Evolutionary conservation across 1,284 basidiomycete genomes (phyloP), one percentile per base, ranked within the genome.

Genomic region (Singerocomus rubriflavus): DNA sequence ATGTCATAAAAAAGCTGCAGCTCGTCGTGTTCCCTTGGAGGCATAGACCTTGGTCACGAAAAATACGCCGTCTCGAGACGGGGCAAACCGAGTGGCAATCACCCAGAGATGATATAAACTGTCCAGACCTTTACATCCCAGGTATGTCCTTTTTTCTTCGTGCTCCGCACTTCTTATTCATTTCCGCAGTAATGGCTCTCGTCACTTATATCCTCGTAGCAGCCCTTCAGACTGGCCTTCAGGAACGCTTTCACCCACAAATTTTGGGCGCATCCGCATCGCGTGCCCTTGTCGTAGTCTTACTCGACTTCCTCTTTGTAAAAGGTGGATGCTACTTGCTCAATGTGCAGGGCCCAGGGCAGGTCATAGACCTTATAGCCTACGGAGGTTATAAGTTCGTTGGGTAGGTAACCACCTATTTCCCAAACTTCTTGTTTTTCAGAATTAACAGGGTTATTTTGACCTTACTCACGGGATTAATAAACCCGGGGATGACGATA

Each of bases 381-480:
- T 99, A 98, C 66, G 88, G 88, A 5, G 96, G 97, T 0, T 99
- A 99, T 75, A 99, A 99, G 68, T 99, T 99, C 63, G 92, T 98
- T 40, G 93, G 93, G 91, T 93, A 57, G 17, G 79, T 66, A 6
- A 12, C 38, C 32, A 34, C 9, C 37, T 30, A 17, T 9, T 30
- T 11, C 16, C 12, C n/a, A 11, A 5, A 12, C 27, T 10, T 12
- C 16, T 32, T 5, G 7, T 21, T 33, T 17, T 25, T 56, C 41
- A 52, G 29, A 12, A 29, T 42, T 30, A 14, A 44, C 59, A 91
- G 88, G 4, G 87, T 92, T 14, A 90, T 92, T 51, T 66, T 84
- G 13, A 84, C 85, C 1, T 68, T 93, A 7, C 63, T 87, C 0
- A 78, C 79, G 1, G 79, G 81, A 7, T 76, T 92, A 38, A 64